Percentiles rank a stretch among this genome's conserved stretches.
phyloP scores from a whole-genome alignment of 345 rosid genomes.

The Eutrema japonicum region DNA sequence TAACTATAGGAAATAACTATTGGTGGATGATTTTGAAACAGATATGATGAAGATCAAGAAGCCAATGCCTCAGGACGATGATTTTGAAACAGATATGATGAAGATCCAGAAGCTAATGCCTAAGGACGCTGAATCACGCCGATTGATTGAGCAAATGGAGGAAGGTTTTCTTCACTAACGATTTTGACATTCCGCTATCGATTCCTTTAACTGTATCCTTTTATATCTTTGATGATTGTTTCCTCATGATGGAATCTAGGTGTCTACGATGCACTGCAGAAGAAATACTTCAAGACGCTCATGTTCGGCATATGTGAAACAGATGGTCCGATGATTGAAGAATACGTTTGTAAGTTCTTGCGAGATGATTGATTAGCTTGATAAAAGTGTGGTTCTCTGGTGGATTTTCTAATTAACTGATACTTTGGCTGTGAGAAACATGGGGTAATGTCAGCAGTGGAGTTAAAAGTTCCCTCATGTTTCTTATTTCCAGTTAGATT shows the following conservation, averaged over 20 bases:
- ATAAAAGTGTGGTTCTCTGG: neutral
- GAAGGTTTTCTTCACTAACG: slow-evolving; percentile 55
- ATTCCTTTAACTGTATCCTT: neutral
- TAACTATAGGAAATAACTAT: neutral
- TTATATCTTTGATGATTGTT: slow-evolving; percentile 24
- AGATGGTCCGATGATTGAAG: slow-evolving; percentile 87
- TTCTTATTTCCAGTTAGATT: no score
- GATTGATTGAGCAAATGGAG: slow-evolving; percentile 98
- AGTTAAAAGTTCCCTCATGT: no score
- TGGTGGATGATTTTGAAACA: slow-evolving; percentile 17
- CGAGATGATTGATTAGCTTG: neutral
- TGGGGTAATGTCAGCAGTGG: no score
- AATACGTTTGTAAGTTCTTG: slow-evolving; percentile 70
- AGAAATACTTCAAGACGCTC: slow-evolving; percentile 84
- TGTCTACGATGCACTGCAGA: slow-evolving; percentile 91
- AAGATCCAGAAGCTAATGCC: slow-evolving; percentile 66
- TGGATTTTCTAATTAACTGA: neutral
- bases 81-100: neutral
- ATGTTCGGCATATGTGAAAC: slow-evolving; percentile 85
- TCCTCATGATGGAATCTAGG: slow-evolving; percentile 46
- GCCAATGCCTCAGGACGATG: slow-evolving; percentile 86
- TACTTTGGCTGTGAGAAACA: slow-evolving; percentile 29
- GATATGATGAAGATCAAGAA: slow-evolving; percentile 5
- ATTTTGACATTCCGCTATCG: neutral
- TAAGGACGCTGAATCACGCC: slow-evolving; percentile 86